These are phyloP conservation scores for Scleromitrula shiraiana DNA, from an alignment of 2,329 filamentous ascomycete species.

Conservation along the genomic window DNA sequence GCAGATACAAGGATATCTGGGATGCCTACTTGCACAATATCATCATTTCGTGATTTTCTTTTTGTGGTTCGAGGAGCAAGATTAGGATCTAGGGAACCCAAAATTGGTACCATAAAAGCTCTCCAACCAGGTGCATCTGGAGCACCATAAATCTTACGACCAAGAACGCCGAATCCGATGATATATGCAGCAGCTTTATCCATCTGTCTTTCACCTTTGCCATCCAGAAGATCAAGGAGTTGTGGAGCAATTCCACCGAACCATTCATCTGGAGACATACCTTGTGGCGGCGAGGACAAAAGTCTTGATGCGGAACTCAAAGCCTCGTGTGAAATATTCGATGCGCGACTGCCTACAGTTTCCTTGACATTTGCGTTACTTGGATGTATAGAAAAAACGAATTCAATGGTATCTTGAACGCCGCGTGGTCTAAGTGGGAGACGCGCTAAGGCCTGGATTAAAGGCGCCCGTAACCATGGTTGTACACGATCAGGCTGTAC, in stretches of 20 bases:
- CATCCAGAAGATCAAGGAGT: constrained; percentile 54
- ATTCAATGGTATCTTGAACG: constrained; percentile 61
- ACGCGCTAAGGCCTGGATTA: constrained; percentile 50
- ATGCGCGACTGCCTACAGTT: constrained; percentile 37
- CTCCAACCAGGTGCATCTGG: constrained; percentile 53
- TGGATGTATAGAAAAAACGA: constrained; percentile 62
- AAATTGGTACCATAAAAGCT: constrained; percentile 50
- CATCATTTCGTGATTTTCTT: constrained; percentile 2
- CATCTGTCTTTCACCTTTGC: constrained; percentile 47
- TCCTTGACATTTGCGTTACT: constrained; percentile 19
- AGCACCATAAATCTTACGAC: constrained; percentile 54
- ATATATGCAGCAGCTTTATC: constrained; percentile 52
- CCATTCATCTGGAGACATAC: constrained; percentile 49
- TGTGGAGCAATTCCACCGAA: constrained; percentile 54
- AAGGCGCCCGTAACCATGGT: constrained; percentile 48
- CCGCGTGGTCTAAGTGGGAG: constrained; percentile 55
- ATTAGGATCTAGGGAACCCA: constrained; percentile 42
- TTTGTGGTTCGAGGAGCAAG: not conserved
- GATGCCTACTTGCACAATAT: constrained; percentile 15
- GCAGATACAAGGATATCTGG: constrained; percentile 33
- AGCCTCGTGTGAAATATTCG: constrained; percentile 61
- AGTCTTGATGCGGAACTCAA: constrained; percentile 55
- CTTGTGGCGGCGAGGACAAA: constrained; percentile 50
- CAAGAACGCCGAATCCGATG: constrained; percentile 59
- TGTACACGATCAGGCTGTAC: constrained; percentile 54